Evolutionary conservation across 345 rosid genomes (phyloP).

Genomic region (Trapa bicornis): DNA sequence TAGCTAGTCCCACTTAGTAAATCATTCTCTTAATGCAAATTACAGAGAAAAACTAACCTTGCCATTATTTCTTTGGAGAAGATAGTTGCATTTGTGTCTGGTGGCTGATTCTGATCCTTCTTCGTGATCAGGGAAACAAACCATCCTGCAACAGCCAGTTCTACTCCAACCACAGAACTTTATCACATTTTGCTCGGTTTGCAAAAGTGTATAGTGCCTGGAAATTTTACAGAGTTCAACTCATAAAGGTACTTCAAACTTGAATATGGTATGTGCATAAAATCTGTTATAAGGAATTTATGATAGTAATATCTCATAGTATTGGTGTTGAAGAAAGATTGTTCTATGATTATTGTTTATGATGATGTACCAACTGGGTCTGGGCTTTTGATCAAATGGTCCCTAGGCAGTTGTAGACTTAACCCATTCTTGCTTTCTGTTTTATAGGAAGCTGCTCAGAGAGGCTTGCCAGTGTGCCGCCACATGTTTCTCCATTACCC

Average conservation of each 20-base stretch:
- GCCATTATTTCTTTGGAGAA: neutral
- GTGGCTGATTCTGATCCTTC: slow-evolving; percentile 1
- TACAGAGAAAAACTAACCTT: neutral
- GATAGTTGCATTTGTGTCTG: neutral
- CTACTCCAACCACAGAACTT: slow-evolving; percentile 40
- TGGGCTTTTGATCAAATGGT: neutral
- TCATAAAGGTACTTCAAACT: slow-evolving; percentile 33
- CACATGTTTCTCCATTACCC: slow-evolving; percentile 67
- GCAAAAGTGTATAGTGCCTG: slow-evolving; percentile 58
- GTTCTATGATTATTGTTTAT: neutral
- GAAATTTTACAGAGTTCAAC: slow-evolving; percentile 53
- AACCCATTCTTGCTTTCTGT: slow-evolving; percentile 4
- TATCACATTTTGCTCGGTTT: slow-evolving; percentile 51
- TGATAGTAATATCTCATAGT: neutral
- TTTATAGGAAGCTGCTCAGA: slow-evolving; percentile 43
- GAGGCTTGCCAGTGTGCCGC: slow-evolving; percentile 61
- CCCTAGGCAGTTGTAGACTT: slow-evolving; percentile 7
- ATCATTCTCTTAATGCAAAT: neutral
- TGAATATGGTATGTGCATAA: neutral
- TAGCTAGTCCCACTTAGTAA: no score
- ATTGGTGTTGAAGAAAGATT: neutral
- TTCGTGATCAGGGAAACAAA: slow-evolving; percentile 40
- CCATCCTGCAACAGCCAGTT: slow-evolving; percentile 50
- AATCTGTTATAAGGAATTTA: neutral
- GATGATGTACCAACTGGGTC: neutral